Conservation (phyloP, 2,329 filamentous ascomycete genomes). For the Sphaerulina musiva region DNA sequence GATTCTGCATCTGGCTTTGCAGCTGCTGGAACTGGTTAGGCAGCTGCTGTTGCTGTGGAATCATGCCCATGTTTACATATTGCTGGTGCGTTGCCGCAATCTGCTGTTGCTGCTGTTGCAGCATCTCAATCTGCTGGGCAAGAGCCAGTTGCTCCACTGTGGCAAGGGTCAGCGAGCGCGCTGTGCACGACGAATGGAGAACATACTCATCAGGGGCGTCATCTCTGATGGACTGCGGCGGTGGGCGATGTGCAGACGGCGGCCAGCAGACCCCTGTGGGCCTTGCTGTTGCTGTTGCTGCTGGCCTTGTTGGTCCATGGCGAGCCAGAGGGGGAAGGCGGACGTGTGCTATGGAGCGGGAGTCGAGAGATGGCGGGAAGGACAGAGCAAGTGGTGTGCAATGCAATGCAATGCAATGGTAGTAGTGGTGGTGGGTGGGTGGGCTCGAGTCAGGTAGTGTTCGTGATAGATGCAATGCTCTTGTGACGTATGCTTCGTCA, state of each 20-base stretch:
- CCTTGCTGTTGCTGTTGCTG: slow-evolving; percentile 42
- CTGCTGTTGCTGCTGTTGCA: slow-evolving; percentile 97
- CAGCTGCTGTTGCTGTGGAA: slow-evolving; percentile 76
- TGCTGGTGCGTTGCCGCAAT: slow-evolving; percentile 95
- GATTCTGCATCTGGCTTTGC: slow-evolving; percentile 71
- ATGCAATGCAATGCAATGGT: slow-evolving; percentile 2
- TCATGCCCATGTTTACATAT: slow-evolving; percentile 95
- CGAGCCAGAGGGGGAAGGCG: neutral
- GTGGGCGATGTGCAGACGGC: slow-evolving; percentile 94
- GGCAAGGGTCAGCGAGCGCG: slow-evolving; percentile 29
- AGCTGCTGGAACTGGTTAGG: slow-evolving; percentile 69
- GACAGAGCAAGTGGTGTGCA: slow-evolving; percentile 1
- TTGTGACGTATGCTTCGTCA: slow-evolving; percentile 25
- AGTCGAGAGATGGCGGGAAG: neutral
- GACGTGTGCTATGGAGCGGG: neutral
- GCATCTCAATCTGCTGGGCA: slow-evolving; percentile 93
- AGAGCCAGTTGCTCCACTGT: slow-evolving; percentile 95
- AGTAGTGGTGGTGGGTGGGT: neutral
- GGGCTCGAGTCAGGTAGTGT: slow-evolving; percentile 8
- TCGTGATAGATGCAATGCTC: slow-evolving; percentile 13
- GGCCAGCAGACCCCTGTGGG: slow-evolving; percentile 65
- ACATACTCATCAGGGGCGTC: slow-evolving; percentile 96
- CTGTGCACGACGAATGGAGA: neutral
- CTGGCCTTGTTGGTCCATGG: slow-evolving; percentile 50
- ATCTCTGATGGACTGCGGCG: slow-evolving; percentile 94